A percentile compares a stretch with the other conserved stretches of the same genome.
These are phyloP conservation scores for Helianthus tuberosus DNA, from an alignment of 129 eudicot genomes.

Conservation along the genomic window DNA sequence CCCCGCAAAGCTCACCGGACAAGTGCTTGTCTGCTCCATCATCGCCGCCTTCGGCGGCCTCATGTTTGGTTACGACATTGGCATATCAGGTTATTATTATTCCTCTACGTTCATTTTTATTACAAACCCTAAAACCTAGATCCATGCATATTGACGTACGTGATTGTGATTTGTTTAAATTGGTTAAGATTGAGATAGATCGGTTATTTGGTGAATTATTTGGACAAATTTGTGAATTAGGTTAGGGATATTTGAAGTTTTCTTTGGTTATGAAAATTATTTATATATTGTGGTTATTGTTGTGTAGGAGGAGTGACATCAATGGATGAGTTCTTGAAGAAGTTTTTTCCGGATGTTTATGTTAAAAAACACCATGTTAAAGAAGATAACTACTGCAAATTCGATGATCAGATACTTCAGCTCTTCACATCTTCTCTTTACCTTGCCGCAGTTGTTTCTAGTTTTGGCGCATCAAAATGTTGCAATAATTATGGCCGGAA, in stretches of 20 bases:
- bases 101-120: not conserved
- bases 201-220: not conserved
- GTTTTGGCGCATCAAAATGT: conserved; percentile 48
- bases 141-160: not conserved
- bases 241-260: too few relatives aligned
- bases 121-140: conserved; percentile 10
- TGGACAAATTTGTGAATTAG: too few relatives aligned
- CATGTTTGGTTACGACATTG: conserved; percentile 71
- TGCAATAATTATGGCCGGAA: conserved; percentile 53
- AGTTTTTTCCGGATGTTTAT: conserved; percentile 60
- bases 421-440: conserved; percentile 75
- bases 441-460: conserved; percentile 54
- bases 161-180: not conserved
- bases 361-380: conserved; percentile 45
- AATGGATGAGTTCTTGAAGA: conserved; percentile 62
- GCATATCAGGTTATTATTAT: conserved; percentile 42
- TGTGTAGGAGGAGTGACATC: conserved; percentile 68
- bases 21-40: conserved; percentile 50
- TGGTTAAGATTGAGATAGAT: not conserved
- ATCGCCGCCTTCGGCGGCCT: conserved; percentile 78
- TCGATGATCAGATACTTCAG: conserved; percentile 55
- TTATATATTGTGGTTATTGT: not conserved
- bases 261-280: too few relatives aligned
- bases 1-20: conserved; percentile 56
- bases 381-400: conserved; percentile 69